phyloP scores from a whole-genome alignment of 345 rosid species.

The Populus alba region DNA sequence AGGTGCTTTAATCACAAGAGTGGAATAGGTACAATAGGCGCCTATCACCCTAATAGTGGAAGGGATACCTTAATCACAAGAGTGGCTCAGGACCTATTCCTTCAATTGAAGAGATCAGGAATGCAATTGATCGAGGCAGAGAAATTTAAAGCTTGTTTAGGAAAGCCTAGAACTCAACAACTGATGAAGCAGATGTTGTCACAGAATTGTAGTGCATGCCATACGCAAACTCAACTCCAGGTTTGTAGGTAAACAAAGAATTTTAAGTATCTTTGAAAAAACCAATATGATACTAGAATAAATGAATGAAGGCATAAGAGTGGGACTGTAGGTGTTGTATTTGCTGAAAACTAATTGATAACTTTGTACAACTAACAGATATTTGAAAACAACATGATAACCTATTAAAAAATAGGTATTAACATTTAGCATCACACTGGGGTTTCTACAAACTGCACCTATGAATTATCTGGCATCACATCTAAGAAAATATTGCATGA shows the following conservation, averaged over 20 bases:
- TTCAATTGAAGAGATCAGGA: neutral
- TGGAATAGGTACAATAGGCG: neutral
- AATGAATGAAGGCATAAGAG: neutral
- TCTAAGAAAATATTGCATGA: neutral
- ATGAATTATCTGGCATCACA: neutral
- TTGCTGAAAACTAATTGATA: neutral
- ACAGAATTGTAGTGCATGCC: neutral
- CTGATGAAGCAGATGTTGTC: neutral
- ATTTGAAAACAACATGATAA: neutral
- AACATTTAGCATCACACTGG: neutral
- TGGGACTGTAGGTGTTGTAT: neutral
- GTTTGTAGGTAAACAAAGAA: neutral
- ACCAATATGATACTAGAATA: neutral
- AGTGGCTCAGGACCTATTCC: neutral
- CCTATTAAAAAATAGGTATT: neutral
- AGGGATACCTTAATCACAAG: conserved; percentile 1
- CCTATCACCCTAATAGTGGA: neutral
- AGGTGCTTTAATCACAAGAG: neutral
- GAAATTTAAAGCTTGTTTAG: neutral
- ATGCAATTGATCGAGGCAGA: neutral
- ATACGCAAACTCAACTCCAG: neutral
- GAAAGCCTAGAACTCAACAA: neutral
- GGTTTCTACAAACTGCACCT: no score
- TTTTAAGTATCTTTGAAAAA: neutral
- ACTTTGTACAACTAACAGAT: neutral